These are phyloP conservation scores for Exobasidium cylindrosporum DNA, from an alignment of 1,284 basidiomycete genomes.

Conservation along the genomic window DNA sequence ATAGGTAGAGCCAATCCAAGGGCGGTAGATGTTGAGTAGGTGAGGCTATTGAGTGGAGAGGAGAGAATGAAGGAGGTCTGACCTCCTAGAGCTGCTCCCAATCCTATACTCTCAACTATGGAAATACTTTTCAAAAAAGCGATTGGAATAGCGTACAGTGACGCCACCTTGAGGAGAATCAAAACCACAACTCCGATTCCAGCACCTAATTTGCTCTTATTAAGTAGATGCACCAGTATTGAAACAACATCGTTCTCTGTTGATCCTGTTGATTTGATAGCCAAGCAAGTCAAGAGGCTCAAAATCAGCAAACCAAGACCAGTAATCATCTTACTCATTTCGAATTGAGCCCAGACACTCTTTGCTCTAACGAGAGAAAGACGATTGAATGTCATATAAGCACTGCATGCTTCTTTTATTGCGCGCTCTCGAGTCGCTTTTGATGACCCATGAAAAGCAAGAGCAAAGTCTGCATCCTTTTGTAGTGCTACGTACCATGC, in stretches of 20 bases:
- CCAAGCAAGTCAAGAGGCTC: conserved; percentile 5
- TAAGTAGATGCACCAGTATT: not conserved
- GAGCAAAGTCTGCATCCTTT: conserved; percentile 30
- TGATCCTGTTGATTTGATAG: not conserved
- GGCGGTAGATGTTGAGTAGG: not conserved
- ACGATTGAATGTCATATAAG: conserved; percentile 62
- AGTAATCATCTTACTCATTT: conserved; percentile 70
- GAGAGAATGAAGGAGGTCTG: conserved; percentile 8
- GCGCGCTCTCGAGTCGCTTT: conserved; percentile 9
- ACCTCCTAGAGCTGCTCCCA: conserved; percentile 13
- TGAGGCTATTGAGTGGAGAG: not conserved
- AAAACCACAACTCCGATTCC: not conserved
- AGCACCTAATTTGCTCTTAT: not conserved
- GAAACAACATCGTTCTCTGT: not conserved
- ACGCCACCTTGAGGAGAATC: not conserved
- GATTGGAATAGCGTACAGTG: conserved; percentile 1
- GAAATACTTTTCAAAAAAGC: not conserved
- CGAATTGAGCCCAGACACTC: conserved; percentile 91
- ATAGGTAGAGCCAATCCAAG: conserved; percentile 22
- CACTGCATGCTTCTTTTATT: conserved; percentile 24
- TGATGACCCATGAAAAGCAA: conserved; percentile 12
- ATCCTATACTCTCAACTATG: conserved; percentile 22
- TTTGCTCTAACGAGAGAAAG: conserved; percentile 71
- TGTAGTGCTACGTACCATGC: conserved; percentile 31
- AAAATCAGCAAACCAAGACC: conserved; percentile 60